Base-by-base conservation (phyloP, 805 yeast genomes). In the Kodamaea kaohsiungensis region DNA sequence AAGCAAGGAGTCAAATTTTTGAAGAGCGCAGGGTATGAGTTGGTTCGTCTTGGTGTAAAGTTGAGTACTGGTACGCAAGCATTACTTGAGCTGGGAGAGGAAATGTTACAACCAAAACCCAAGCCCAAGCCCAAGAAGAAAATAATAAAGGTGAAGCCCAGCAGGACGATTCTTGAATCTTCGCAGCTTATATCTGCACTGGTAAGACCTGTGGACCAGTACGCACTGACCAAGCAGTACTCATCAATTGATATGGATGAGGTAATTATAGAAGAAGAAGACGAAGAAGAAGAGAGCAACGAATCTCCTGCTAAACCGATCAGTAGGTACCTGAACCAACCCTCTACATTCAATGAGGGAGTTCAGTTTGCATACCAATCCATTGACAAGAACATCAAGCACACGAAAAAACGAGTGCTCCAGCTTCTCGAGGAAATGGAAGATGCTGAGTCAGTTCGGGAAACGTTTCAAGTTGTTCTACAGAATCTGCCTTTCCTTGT, bases 61-160 rank as follows among this genome's bases (percentile, higher is more conserved):
- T 65, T 92, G 27, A 92, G 96, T 1, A 87, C 91, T 8, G 97
- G 98, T 0, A 89, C 97, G 0, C 98, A 91, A 63, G 83, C 86
- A 0, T 69, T 89, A 2, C 68, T 92, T 45, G 97, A 91, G 61
- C 84, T 81, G 51, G 86, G 96, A 0, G 98, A 91, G 65, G 88
- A 86, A 59, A 79, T 82, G 37, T 43, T 50, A 16, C 47, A 50
- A 22, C 37, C 37, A 4, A 46, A 37, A 9, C 37, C 37, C 12
- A 46, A 37, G 16, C 27, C 22, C 7, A 40, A 49, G 42, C 49
- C 49, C 1, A 45, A 35, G 30, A 39, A 33, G 48, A 51, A 43
- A 16, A 48, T 27, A 10, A 30, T 16, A 13, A 37, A 38, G 19
- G 13, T 12, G 15, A 50, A 43, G 17, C 22, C 35, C 22, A 43